A percentile compares a stretch with the other conserved stretches of the same genome.
These are phyloP conservation scores for Backusella morwellensis DNA, from an alignment of 192 early-diverging fungal species.

Conservation along the genomic window DNA sequence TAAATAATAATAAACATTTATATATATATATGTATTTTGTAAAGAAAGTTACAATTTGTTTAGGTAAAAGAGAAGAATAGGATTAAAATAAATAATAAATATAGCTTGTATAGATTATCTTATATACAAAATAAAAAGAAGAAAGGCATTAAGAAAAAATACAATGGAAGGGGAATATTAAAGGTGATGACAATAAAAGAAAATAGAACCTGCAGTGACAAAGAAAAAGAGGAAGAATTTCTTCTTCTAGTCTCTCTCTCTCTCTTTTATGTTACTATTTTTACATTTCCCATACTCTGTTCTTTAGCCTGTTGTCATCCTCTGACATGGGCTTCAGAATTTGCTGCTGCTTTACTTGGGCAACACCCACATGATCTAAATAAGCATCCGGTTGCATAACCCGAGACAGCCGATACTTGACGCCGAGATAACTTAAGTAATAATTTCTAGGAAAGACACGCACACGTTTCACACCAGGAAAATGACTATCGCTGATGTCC, in stretches of 20 bases:
- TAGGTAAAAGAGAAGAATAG: background rate
- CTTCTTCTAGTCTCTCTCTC: background rate
- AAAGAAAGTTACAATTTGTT: background rate
- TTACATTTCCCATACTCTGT: constrained; percentile 9
- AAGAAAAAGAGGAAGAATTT: background rate
- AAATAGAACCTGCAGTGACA: background rate
- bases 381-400: constrained; percentile 39
- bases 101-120: background rate
- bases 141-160: background rate
- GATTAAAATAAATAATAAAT: background rate
- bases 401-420: constrained; percentile 36
- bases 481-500: constrained; percentile 33
- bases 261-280: background rate
- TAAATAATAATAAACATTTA: background rate
- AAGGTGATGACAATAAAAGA: background rate
- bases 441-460: constrained; percentile 34
- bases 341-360: constrained; percentile 7
- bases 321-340: background rate
- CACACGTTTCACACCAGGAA: constrained; percentile 32
- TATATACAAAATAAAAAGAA: constrained; percentile 2
- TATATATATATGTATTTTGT: background rate
- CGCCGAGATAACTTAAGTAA: constrained; percentile 36
- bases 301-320: background rate
- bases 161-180: background rate
- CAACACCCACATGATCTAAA: constrained; percentile 26